Base-by-base conservation (phyloP, 192 early-diverging fungal genomes). In the Umbelopsis sp. region DNA sequence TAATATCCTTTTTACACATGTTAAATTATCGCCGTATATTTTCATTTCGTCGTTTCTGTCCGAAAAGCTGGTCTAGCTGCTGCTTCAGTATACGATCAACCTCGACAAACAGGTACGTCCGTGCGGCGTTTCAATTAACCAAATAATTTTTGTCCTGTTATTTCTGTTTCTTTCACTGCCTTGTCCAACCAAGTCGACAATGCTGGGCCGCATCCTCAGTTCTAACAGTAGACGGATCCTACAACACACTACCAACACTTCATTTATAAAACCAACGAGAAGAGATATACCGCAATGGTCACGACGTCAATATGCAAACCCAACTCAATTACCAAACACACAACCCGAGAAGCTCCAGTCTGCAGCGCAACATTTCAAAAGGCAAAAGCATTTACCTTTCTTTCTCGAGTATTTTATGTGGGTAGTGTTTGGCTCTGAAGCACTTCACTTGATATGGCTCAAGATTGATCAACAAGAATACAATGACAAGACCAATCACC, bases 361-460 rank as follows among this genome's bases (percentile, higher is more conserved):
- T 24, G 77, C 77, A 9, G 77, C 77, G 17, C 67, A 70, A 34
- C 77, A 78, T 70, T 81, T 81, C 32, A 76, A 77, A 43, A 43
- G 59, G 31, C 79, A 77, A 44, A 49, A 62, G 3, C 75, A 81
- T 66, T 24, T 73, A n/a, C 72, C 72, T n/a, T 81, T 77, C 32
- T 71, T 81, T 11, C 22, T 74, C 24, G 79, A 81, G 24, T 81
- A 81, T 52, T 31, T 81, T 12, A 70, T 81, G 68, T 81, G 79
- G 79, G 75, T 77, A 11, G 54, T 81, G 4, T 76, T 81, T 69
- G 79, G 79, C 10, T 81, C 79, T 1, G 79, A 81, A 25, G 75
- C 72, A 21, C 69, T 81, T 14, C 79, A 81, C 29, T 69, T 81
- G 26, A 77, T 81, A 11, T 77, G 79, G 79, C 72, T 81, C 0